Base-by-base conservation (phyloP, 2,329 filamentous ascomycete species). In the Hypoxylon sp. region DNA sequence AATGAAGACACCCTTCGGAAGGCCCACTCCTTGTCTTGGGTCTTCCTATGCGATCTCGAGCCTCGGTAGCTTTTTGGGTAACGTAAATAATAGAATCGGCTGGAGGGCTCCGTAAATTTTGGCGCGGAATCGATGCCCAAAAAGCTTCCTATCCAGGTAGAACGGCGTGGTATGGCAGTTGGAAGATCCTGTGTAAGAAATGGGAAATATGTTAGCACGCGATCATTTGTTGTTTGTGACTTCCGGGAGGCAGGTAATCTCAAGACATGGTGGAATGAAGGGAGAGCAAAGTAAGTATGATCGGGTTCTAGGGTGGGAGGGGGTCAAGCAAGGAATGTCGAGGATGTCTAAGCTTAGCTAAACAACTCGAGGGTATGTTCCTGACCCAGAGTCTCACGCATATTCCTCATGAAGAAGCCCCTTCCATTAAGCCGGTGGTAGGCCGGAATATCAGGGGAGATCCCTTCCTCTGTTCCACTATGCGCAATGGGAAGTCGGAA, bases 181-280 rank as follows among this genome's bases (percentile, higher is more conserved):
- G 51, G 54, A 39, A 59, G 46, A 59, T 61, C 30, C 50, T 68
- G 19, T 30, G 34, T 30, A 43, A 61, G 48, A 59, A 56, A 60
- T 29, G 58, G 39, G 62, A 67, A 50, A 63, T 62, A 60, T 63
- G 69, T 75, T 54, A 75, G 72, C 64, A 70, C 68, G 65, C 64
- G 55, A 56, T 65, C 64, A 64, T 70, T 72, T 74, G 67, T 73
- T 75, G 63, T 68, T 70, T 63, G 67, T 59, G 54, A 63, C 21
- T 63, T 66, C 66, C 66, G 66, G 62, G 63, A 70, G 53, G 45
- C 62, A 65, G 52, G 69, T 45, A 68, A 65, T 57, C 46, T 50
- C 16, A 66, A 57, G 68, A 62, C 62, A 70, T 66, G 62, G 68
- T 76, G 74, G 74, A 76, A 76, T 76, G 74, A 75, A 76, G 74